Evolutionary conservation across 306 rosid genomes (phyloP), one percentile per base, ranked within the genome.

Genomic region (Cicer judaicum): DNA sequence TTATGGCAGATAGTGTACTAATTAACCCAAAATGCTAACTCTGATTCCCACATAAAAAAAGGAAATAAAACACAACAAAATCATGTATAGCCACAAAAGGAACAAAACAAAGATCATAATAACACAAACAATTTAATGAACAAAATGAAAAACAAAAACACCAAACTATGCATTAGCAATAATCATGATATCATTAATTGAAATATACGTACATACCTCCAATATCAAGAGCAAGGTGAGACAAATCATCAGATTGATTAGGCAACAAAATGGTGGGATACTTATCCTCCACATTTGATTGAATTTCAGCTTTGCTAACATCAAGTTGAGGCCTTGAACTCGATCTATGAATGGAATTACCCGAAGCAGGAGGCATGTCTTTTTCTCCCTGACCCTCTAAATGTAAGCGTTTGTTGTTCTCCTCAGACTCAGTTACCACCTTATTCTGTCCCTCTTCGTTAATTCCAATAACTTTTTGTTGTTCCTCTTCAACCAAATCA

Each of bases 281-380:
- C 75, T 85, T 92, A 87, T 88, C 98, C 82, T 89, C 98, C 16
- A 85, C 86, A 83, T 87, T 90, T 0, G 90, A 91, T 77, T 90
- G 86, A 80, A 95, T 92, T 68, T 91, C 96, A 56, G 99, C 99
- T 77, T 95, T 95, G 84, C 98, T 95, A 5, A 92, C 92, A 85
- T 95, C 99, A 52, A 95, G 89, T 76, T 87, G 99, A 4, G 98
- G 99, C 82, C 99, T 72, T 40, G 99, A 95, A 76, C 92, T 73
- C 0, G 98, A 95, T 76, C 98, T 75, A 76, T 92, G 97, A 42
- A 95, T 92, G n/a, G 95, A 77, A 77, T 39, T 88, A 0, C 96
- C 96, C 5, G 89, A 39, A 9, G 81, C 68, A 56, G 79, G 88
- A 73, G 87, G 79, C 99, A 91, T 87, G 8, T 88, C 89, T 67